A percentile compares a stretch with the other conserved stretches of the same genome.
These are phyloP conservation scores for Clarkia xantiana DNA, from an alignment of 345 rosid genomes.

Conservation along the genomic window DNA sequence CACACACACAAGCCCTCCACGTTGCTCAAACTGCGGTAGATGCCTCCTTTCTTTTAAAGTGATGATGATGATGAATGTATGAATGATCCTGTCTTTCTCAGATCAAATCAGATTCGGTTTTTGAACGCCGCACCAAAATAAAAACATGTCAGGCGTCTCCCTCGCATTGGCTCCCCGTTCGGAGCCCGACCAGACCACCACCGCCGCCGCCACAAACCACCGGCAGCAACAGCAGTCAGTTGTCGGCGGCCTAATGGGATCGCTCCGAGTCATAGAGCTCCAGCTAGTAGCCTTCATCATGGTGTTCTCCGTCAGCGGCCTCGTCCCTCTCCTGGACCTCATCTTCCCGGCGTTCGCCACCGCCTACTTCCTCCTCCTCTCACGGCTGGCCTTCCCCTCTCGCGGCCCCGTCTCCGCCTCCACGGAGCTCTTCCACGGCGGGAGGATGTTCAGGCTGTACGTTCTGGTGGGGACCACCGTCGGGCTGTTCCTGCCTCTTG, in stretches of 20 bases:
- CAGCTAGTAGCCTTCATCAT: slow-evolving; percentile 80
- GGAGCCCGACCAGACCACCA: slow-evolving; percentile 18
- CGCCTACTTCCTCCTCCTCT: slow-evolving; percentile 18
- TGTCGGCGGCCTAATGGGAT: slow-evolving; percentile 52
- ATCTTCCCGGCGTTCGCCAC: slow-evolving; percentile 62
- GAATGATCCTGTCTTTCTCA: no score
- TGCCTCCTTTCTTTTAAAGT: no score
- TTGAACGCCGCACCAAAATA: no score
- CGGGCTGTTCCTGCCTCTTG: slow-evolving; percentile 74
- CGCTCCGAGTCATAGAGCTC: slow-evolving; percentile 65
- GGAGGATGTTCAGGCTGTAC: slow-evolving; percentile 45
- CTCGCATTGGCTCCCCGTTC: slow-evolving; percentile 42
- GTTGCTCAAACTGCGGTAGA: no score
- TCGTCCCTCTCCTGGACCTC: slow-evolving; percentile 72
- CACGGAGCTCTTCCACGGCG: slow-evolving; percentile 45
- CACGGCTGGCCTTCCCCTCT: slow-evolving; percentile 54
- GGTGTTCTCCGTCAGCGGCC: slow-evolving; percentile 81
- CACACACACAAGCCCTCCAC: no score
- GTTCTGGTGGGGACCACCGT: slow-evolving; percentile 51
- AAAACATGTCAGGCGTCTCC: slow-evolving; percentile 62
- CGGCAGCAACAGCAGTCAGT: slow-evolving; percentile 16
- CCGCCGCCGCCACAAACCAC: slow-evolving; percentile 9
- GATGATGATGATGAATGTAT: no score
- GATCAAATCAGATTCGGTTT: no score
- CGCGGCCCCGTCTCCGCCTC: slow-evolving; percentile 18